Percentiles rank a stretch among this genome's conserved stretches.
phyloP scores from a whole-genome alignment of 129 eudicot genomes.

The Pittosporum tobira region DNA sequence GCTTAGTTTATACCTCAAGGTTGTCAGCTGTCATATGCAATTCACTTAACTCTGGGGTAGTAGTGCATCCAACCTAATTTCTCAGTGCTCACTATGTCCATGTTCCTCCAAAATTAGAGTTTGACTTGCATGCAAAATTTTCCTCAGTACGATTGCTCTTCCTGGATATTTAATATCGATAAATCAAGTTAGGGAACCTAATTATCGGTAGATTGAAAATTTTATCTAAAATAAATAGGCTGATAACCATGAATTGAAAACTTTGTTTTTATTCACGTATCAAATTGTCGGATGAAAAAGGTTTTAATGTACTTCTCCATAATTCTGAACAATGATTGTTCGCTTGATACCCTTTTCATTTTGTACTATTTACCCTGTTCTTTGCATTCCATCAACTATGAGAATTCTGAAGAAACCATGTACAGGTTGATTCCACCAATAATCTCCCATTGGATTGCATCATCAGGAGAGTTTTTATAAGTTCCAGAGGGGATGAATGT shows the following conservation, averaged over 20 bases:
- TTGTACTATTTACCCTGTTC: neutral
- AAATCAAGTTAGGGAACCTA: neutral
- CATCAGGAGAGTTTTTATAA: conserved; percentile 79
- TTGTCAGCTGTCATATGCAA: too few species aligned
- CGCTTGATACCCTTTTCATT: neutral
- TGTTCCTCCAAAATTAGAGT: too few species aligned
- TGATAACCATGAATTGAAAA: neutral
- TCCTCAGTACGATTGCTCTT: neutral
- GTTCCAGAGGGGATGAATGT: conserved; percentile 81
- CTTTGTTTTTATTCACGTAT: neutral
- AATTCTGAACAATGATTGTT: neutral
- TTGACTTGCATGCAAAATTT: neutral
- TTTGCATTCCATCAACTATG: neutral
- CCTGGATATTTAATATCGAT: neutral
- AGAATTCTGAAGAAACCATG: conserved; percentile 13
- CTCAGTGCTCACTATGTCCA: too few species aligned
- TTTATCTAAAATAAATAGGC: conserved; percentile 1
- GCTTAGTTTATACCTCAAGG: too few species aligned
- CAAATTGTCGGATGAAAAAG: neutral
- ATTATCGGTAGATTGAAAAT: too few species aligned
- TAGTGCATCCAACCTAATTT: too few species aligned
- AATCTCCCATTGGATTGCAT: conserved; percentile 80
- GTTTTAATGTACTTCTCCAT: neutral
- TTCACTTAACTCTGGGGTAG: too few species aligned
- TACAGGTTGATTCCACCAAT: conserved; percentile 86